Base-by-base conservation (phyloP, 176 grass and related monocot species). In the Rhynchospora pubera region DNA sequence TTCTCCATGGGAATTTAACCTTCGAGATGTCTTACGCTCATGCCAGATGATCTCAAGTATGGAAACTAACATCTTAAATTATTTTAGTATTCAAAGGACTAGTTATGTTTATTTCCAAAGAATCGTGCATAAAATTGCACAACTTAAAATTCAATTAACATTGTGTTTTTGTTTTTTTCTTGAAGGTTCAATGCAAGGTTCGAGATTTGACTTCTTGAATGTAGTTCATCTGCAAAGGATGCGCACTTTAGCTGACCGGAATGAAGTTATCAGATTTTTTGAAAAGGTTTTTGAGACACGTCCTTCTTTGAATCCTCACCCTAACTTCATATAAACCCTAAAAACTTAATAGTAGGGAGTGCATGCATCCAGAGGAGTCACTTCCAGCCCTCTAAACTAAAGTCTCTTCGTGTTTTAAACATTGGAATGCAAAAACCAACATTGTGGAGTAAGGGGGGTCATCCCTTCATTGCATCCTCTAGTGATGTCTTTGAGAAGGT, bases 1-100 rank as follows among this genome's bases (percentile, higher is more conserved):
- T 51, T 92, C 90, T 81, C 94, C 94, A 42, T 97, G 94, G 94
- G 94, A 97, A 85, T 97, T 97, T 85, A 97, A 97, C 86, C 90
- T 97, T 24, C 94, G 94, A 89, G 94, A 97, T 85, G 93, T 97
- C 76, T 85, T 91, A 58, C 87, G 94, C 65, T 94, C 94, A 23
- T 97, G 94, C 83, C 51, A 92, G 57, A 94, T 97, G 78, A 92
- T 94, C 66, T 63, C 82, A 91, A 80, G 88, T 86, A 50, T 62
- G 26, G 26, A 59, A 30, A 11, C 39, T 71, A 78, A 58, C n/a
- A 56, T 84, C 39, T 85, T 80, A 53, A 55, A 83, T 32, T 84
- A 21, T 34, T 34, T 8, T 39, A 67, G 47, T 32, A 14, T 47
- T 80, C 47, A 13, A 57, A 11, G 28, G 51, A n/a, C n/a, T n/a